Base-by-base conservation (phyloP, 2,329 filamentous ascomycete genomes). In the Orbilia javanica region DNA sequence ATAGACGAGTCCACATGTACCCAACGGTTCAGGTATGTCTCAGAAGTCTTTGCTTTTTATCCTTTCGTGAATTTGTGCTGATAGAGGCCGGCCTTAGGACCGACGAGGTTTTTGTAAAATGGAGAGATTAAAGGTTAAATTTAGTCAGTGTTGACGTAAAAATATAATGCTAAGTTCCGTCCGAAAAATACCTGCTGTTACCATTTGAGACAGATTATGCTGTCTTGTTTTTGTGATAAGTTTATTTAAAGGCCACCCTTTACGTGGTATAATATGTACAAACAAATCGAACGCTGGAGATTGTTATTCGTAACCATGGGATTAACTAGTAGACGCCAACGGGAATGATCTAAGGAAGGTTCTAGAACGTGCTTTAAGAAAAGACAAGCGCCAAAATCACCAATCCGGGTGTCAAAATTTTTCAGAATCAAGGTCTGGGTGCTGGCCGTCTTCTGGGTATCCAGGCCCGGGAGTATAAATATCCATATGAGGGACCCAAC, bases 1-100 rank as follows among this genome's bases (percentile, higher is more conserved):
- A 83, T 98, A 55, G 90, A 91, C 79, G 92, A 97, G 52, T 95
- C 92, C 81, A 93, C 92, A 11, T 97, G 92, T 84, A 95, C 92
- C 13, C 93, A 95, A 84, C 87, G 93, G 67, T 95, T 94, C 83
- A 81, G 81, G 78, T 80, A 73, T 31, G 53, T 29, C 25, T 15
- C 13, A 31, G 18, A 44, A 18, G n/a, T 7, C 66, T 44, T 11
- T 52, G 11, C 6, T 27, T 44, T 65, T 60, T 1, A 44, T 20
- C 18, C 22, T 39, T 27, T 27, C n/a, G 29, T 15, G 22, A 31
- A 29, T 18, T n/a, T 11, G n/a, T 27, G n/a, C 68, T 66, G 53
- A 72, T 29, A 6, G 2, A 18, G 15, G 18, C 6, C 8, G 18
- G 18, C 15, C 20, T 22, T 65, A 89, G 92, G 82, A 95, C 92